Evolutionary conservation across 352 stramenopile genomes (phyloP).

Genomic region (Pythium pyrilobum): DNA sequence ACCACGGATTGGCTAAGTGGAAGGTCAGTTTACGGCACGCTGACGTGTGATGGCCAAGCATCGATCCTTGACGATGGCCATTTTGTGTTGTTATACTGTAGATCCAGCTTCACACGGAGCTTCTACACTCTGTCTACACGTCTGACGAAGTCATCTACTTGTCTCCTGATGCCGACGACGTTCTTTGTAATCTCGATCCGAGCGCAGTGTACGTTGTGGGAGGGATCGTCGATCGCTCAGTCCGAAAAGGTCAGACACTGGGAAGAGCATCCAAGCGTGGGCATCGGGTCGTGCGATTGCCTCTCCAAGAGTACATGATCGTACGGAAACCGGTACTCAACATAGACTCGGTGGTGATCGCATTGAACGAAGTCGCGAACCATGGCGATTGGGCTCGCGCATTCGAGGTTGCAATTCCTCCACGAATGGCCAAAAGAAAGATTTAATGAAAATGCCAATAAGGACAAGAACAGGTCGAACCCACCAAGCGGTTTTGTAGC

Average conservation of each 20-base stretch:
- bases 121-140: conserved; percentile 48
- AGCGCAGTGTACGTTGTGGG: conserved; percentile 68
- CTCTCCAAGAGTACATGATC: conserved; percentile 54
- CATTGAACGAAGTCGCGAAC: conserved; percentile 69
- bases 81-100: background rate
- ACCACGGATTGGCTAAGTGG: conserved; percentile 48
- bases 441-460: conserved; percentile 5
- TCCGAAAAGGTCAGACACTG: conserved; percentile 47
- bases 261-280: conserved; percentile 28
- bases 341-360: conserved; percentile 69
- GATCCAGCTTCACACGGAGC: conserved; percentile 31
- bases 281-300: conserved; percentile 42
- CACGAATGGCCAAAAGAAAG: conserved; percentile 31
- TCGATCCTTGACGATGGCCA: background rate
- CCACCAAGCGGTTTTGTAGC: background rate
- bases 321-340: conserved; percentile 71
- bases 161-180: conserved; percentile 72
- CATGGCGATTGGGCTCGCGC: conserved; percentile 58
- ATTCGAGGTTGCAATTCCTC: conserved; percentile 50
- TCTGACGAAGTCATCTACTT: conserved; percentile 67
- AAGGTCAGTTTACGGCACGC: conserved; percentile 31
- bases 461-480: background rate
- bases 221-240: conserved; percentile 81
- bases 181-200: conserved; percentile 48
- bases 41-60: background rate